Percentiles rank a stretch among this genome's conserved stretches.
phyloP scores from a whole-genome alignment of 495 filamentous ascomycete species.

The Delitschia confertaspora region DNA sequence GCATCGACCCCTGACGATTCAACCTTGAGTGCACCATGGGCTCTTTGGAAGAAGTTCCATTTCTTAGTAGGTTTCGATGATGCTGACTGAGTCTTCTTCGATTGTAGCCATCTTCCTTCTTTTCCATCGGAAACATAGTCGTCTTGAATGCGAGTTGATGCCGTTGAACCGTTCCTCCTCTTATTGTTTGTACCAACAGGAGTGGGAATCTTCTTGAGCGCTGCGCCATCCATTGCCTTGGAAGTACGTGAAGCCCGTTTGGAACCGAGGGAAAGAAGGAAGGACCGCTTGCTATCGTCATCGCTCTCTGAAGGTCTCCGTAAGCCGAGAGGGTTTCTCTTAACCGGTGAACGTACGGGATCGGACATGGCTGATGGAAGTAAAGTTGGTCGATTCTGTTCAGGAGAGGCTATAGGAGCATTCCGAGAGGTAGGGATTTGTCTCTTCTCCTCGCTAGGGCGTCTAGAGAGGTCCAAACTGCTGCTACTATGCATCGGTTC shows the following conservation, averaged over 20 bases:
- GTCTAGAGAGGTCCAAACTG: constrained; percentile 25
- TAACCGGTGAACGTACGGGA: constrained; percentile 23
- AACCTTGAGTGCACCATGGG: constrained; percentile 46
- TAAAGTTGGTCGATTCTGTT: constrained; percentile 20
- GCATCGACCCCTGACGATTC: constrained; percentile 35
- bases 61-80: constrained; percentile 42
- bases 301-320: constrained; percentile 30
- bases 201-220: constrained; percentile 16
- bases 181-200: constrained; percentile 31
- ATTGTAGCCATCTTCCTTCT: constrained; percentile 36
- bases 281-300: constrained; percentile 24
- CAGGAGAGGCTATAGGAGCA: too few species aligned
- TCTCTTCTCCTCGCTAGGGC: constrained; percentile 21
- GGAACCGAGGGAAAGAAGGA: constrained; percentile 27
- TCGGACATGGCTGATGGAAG: constrained; percentile 34
- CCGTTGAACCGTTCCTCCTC: constrained; percentile 16
- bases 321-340: constrained; percentile 11
- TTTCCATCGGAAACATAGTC: constrained; percentile 32
- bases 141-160: constrained; percentile 2
- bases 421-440: constrained; percentile 7
- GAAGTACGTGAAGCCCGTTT: constrained; percentile 29
- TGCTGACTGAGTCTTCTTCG: constrained; percentile 24
- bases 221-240: constrained; percentile 16
- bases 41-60: constrained; percentile 79
- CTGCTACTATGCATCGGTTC: constrained; percentile 22